A percentile compares a stretch with the other conserved stretches of the same genome.
Conservation (phyloP, 202 grass and related monocot species). For the Dendrocalamus latiflorus region DNA sequence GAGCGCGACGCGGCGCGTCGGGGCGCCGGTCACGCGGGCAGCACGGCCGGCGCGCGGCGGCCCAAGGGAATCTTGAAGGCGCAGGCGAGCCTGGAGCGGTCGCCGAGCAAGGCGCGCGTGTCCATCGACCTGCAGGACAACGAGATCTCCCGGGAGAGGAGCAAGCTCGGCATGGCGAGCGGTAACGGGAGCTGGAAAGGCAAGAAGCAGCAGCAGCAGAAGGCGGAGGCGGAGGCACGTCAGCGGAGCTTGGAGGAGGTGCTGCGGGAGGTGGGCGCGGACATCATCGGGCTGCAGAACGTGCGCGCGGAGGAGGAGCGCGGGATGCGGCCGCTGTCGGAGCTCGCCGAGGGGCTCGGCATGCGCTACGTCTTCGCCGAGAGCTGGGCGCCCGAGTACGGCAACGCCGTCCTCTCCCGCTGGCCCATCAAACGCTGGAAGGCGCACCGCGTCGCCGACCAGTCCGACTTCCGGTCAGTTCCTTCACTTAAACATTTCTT, state of each 20-base stretch:
- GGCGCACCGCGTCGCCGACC: conserved; percentile 71
- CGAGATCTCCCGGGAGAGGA: conserved; percentile 80
- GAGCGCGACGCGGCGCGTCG: not conserved
- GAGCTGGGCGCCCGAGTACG: conserved; percentile 98
- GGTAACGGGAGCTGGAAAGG: not conserved
- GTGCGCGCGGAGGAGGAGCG: conserved; percentile 83
- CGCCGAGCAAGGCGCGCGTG: conserved; percentile 74
- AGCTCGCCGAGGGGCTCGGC: conserved; percentile 70
- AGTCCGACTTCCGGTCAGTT: conserved; percentile 71
- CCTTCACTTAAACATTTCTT: no score
- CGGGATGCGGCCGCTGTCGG: conserved; percentile 86
- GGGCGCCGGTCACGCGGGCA: no score
- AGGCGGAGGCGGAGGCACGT: not conserved
- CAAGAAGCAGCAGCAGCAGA: not conserved
- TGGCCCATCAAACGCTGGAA: conserved; percentile 91
- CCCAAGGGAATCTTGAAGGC: conserved; percentile 86
- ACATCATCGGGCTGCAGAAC: conserved; percentile 89
- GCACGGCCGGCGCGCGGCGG: no score
- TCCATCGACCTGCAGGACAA: conserved; percentile 96
- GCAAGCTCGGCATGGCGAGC: not conserved
- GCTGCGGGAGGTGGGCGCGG: conserved; percentile 71
- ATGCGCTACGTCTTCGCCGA: conserved; percentile 96
- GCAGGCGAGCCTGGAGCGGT: conserved; percentile 56
- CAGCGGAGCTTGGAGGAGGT: conserved; percentile 42
- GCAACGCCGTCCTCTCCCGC: conserved; percentile 86